Conservation (phyloP, 371 early-diverging fungal genomes). For the Entomophthora muscae region DNA sequence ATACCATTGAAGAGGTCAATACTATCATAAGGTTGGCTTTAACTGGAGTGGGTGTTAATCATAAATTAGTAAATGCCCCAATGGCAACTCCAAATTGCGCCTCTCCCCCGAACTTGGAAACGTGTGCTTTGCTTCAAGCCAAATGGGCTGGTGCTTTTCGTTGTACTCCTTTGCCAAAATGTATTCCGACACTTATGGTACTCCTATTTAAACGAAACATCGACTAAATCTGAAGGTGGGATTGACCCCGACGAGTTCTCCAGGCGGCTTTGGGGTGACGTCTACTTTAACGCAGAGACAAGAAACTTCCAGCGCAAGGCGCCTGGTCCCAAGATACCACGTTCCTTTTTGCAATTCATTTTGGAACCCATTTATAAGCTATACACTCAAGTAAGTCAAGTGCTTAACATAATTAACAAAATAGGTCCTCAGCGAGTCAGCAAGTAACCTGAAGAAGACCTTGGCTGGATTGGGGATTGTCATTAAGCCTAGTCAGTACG, state of each 20-base stretch:
- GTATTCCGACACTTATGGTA: constrained; percentile 62
- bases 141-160: constrained; percentile 90
- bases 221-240: constrained; percentile 19
- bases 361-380: constrained; percentile 92
- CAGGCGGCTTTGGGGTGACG: constrained; percentile 90
- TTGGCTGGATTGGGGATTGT: constrained; percentile 62
- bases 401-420: neutral
- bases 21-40: constrained; percentile 30
- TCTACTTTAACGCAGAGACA: constrained; percentile 66
- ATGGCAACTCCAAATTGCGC: constrained; percentile 21
- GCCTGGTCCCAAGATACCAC: constrained; percentile 28
- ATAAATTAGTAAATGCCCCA: neutral
- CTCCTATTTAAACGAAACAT: neutral
- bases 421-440: constrained; percentile 48
- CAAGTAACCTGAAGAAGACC: constrained; percentile 38
- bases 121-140: constrained; percentile 87
- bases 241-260: constrained; percentile 69
- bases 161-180: constrained; percentile 81
- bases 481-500: constrained; percentile 57
- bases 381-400: constrained; percentile 45
- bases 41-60: neutral
- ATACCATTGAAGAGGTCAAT: constrained; percentile 93
- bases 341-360: constrained; percentile 94
- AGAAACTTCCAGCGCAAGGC: constrained; percentile 64
- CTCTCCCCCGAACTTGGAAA: constrained; percentile 90